phyloP scores from a whole-genome alignment of 176 grass and related monocot species.

The Oryza officinalis region DNA sequence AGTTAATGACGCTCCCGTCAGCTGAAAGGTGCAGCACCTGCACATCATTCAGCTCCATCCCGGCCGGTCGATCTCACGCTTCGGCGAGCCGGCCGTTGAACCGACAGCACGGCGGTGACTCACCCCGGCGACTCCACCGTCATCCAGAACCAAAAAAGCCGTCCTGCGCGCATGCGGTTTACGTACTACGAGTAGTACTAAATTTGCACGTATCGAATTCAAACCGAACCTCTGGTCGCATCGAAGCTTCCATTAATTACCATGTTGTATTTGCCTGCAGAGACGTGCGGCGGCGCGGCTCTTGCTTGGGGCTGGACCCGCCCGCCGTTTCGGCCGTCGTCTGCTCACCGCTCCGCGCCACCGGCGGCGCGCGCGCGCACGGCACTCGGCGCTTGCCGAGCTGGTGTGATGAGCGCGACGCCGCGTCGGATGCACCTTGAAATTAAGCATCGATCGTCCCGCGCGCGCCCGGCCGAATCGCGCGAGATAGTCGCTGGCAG shows the following conservation, averaged over 20 bases:
- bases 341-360: too few species aligned
- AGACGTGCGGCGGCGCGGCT: not conserved
- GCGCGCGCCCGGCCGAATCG: not conserved
- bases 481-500: too few species aligned
- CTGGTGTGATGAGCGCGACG: too few species aligned
- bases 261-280: not conserved
- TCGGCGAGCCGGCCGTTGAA: not conserved
- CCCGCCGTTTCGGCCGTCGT: not conserved
- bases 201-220: not conserved
- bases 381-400: too few species aligned
- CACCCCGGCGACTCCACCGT: not conserved
- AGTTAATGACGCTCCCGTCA: not conserved
- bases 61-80: not conserved
- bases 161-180: not conserved
- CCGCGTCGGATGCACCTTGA: too few species aligned
- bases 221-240: not conserved
- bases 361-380: too few species aligned
- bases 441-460: too few species aligned
- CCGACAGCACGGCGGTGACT: not conserved
- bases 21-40: too few species aligned
- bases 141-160: not conserved
- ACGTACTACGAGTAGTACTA: not conserved
- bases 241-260: not conserved
- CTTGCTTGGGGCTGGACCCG: not conserved
- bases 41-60: too few species aligned